phyloP scores from a whole-genome alignment of 176 grass and related monocot genomes.

The Pharus latifolius region DNA sequence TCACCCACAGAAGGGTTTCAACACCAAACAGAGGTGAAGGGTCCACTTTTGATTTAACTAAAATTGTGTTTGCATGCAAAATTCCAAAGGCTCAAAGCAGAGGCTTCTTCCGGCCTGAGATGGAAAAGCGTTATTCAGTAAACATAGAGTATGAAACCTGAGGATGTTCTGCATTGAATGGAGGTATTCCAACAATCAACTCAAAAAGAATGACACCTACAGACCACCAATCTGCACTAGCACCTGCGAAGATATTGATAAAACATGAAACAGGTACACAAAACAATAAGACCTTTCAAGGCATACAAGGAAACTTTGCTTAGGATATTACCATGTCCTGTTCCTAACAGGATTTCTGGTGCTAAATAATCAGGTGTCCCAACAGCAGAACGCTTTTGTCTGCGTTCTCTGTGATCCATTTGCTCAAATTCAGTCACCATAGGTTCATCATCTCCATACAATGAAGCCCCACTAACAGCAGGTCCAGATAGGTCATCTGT shows the following conservation, averaged over 20 bases:
- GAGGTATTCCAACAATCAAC: constrained; percentile 97
- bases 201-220: constrained; percentile 99
- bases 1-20: background rate
- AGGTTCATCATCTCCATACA: constrained; percentile 93
- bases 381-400: constrained; percentile 94
- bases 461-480: constrained; percentile 72
- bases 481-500: constrained; percentile 95
- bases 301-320: background rate
- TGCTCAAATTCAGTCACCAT: constrained; percentile 63
- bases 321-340: constrained; percentile 74
- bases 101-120: background rate
- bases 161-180: constrained; percentile 96
- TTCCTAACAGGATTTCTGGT: constrained; percentile 97
- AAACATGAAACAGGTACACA: background rate
- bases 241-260: constrained; percentile 49
- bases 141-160: constrained; percentile 43
- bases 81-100: background rate
- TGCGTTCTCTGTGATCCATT: constrained; percentile 59
- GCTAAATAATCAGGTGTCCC: constrained; percentile 99
- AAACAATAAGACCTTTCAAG: background rate
- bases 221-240: constrained; percentile 99
- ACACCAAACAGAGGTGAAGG: background rate
- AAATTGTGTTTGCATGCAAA: background rate
- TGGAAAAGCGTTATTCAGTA: constrained; percentile 3
- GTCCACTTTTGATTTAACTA: background rate